Evolutionary conservation across 306 rosid species (phyloP), one percentile per base, ranked within the genome.

Genomic region (Delonix regia): DNA sequence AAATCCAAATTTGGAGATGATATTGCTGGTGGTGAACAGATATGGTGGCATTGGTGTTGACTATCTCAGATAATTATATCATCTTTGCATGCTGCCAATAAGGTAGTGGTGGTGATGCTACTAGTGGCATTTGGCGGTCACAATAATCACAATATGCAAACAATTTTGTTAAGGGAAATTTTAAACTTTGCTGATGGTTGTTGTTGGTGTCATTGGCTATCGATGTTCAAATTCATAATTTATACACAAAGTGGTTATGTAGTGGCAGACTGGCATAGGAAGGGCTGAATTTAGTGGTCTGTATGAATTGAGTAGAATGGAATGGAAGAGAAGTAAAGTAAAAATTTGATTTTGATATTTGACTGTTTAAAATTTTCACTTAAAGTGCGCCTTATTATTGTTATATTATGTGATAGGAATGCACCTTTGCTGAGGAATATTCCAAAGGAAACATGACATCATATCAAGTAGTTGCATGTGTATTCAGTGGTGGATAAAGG

Each of bases 401-500:
- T 71, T 62, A 9, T 75, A 3, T 76, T 77, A 19, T 79, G 49
- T 33, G 62, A 77, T 80, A 82, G 82, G 79, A 70, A 83, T 69
- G 74, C 72, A 27, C 36, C 60, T 67, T 75, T 45, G 81, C 63
- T 48, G 78, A 79, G 25, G 41, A 62, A 59, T 69, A 33, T 76
- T 63, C 75, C 53, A 33, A 73, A 55, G 56, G 79, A 85, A 78
- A 80, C 71, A 86, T 86, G 90, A 73, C 74, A 78, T 72, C 79
- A 73, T 80, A 78, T 66, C 86, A 89, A 89, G 66, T 75, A 61
- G 69, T 77, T 72, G 74, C 82, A 21, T 83, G 73, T 73, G 64
- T 69, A 61, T 63, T 80, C 57, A 74, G 90, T 79, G 88, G 91
- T 49, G 89, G 89, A 64, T 89, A 87, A 47, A 85, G 78, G 60